A percentile compares a stretch with the other conserved stretches of the same genome.
Conservation (phyloP, 2,329 filamentous ascomycete genomes). For the Juglanconis juglandina region DNA sequence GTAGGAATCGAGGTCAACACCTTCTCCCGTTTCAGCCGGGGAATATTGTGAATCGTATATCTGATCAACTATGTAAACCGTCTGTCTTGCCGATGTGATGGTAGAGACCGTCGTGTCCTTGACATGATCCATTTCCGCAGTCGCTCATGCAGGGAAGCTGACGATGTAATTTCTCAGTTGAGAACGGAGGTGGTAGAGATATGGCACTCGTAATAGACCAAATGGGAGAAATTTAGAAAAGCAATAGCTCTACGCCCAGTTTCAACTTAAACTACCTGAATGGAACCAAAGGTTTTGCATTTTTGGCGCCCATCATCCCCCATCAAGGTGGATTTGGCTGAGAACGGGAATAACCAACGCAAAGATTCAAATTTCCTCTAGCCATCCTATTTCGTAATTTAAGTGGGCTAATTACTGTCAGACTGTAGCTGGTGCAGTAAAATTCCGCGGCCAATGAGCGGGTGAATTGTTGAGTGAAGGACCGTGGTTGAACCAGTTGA, state of each 20-base stretch:
- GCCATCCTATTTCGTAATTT: not conserved
- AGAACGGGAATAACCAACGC: not conserved
- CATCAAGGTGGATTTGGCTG: not conserved
- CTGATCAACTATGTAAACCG: not conserved
- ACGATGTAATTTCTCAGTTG: too few species aligned
- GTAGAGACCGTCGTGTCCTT: conserved; percentile 1
- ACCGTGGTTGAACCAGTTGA: too few species aligned
- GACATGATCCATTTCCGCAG: not conserved
- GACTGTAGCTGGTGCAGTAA: not conserved
- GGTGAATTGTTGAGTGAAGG: too few species aligned
- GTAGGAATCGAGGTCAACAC: conserved; percentile 2
- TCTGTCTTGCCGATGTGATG: not conserved
- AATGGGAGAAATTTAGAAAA: too few species aligned
- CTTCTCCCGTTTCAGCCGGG: not conserved
- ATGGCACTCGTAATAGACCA: too few species aligned
- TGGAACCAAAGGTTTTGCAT: too few species aligned
- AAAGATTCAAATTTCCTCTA: not conserved
- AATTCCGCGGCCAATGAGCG: not conserved
- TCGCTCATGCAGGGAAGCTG: not conserved
- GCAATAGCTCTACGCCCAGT: too few species aligned
- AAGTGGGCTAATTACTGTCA: not conserved
- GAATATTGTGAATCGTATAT: conserved; percentile 1
- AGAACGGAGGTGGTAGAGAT: not conserved
- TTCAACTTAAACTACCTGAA: not conserved
- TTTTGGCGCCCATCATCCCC: not conserved